phyloP scores from a whole-genome alignment of 257 asterid species.

The Striga asiatica region DNA sequence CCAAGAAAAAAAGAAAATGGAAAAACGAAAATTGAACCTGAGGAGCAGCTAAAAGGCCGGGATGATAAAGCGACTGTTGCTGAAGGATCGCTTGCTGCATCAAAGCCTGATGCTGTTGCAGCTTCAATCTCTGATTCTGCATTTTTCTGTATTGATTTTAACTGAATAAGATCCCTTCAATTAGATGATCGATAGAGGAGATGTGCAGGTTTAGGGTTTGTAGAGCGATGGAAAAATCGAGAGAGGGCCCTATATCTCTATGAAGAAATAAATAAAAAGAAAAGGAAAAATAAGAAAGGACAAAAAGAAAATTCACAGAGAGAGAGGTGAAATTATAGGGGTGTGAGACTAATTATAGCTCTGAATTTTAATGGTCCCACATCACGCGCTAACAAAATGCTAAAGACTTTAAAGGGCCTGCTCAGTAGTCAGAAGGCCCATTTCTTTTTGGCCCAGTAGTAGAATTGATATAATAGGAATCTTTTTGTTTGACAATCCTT shows the following conservation, averaged over 20 bases:
- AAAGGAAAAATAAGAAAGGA: background rate
- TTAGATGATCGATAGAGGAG: conserved; percentile 15
- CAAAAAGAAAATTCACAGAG: conserved; percentile 7
- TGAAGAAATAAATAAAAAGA: background rate
- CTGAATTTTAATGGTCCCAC: conserved; percentile 14
- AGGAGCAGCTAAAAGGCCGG: conserved; percentile 86
- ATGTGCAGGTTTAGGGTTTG: conserved; percentile 32
- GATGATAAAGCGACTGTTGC: conserved; percentile 83
- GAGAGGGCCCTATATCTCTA: conserved; percentile 14
- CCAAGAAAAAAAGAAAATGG: background rate
- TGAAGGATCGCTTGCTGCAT: conserved; percentile 95
- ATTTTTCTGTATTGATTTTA: conserved; percentile 22
- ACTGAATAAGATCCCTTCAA: conserved; percentile 13
- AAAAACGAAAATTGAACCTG: conserved; percentile 36
- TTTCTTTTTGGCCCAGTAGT: background rate
- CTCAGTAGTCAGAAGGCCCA: background rate
- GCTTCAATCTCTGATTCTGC: conserved; percentile 84
- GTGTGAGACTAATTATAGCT: conserved; percentile 13
- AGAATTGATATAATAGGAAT: no score
- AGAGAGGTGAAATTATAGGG: conserved; percentile 10
- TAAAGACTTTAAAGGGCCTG: background rate
- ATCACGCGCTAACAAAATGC: conserved; percentile 16
- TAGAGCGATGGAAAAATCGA: conserved; percentile 22
- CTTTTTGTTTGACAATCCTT: no score
- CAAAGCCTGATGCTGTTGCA: conserved; percentile 81